Evolutionary conservation across 2,329 filamentous ascomycete species (phyloP).

Genomic region (Cladosporium sp.): DNA sequence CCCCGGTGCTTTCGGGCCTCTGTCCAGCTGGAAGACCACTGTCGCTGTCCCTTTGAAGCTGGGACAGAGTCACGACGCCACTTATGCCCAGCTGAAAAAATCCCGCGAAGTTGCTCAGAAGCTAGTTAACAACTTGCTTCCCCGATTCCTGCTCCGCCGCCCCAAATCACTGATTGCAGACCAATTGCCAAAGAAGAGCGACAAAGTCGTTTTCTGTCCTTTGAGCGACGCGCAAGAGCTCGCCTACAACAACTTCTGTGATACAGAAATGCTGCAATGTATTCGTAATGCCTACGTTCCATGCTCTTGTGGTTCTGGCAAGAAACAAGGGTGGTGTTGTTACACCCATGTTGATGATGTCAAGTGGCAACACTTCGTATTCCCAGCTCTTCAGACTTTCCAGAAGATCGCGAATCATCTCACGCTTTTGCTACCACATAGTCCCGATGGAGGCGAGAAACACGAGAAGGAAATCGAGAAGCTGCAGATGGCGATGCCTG

Average conservation of each 20-base stretch:
- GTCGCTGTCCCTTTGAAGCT: constrained; percentile 77
- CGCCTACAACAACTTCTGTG: constrained; percentile 80
- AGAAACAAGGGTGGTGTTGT: constrained; percentile 80
- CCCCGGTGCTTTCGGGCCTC: constrained; percentile 65
- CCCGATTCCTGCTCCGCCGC: constrained; percentile 82
- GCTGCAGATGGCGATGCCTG: constrained; percentile 70
- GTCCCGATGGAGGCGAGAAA: constrained; percentile 63
- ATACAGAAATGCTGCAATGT: constrained; percentile 63
- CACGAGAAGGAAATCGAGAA: constrained; percentile 72
- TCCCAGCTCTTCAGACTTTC: constrained; percentile 75
- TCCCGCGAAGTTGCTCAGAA: constrained; percentile 79
- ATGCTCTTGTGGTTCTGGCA: constrained; percentile 67
- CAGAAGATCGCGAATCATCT: constrained; percentile 91
- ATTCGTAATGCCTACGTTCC: constrained; percentile 64
- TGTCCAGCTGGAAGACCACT: constrained; percentile 71
- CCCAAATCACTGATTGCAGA: constrained; percentile 91
- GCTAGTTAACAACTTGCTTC: constrained; percentile 80
- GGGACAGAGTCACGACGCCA: constrained; percentile 91
- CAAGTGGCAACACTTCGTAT: constrained; percentile 73
- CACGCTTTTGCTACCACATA: constrained; percentile 73
- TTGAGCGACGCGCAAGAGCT: constrained; percentile 74
- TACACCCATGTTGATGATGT: constrained; percentile 43
- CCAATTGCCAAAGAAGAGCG: constrained; percentile 90
- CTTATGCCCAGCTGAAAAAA: constrained; percentile 71
- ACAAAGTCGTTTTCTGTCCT: constrained; percentile 91